Conservation (phyloP, 2,329 filamentous ascomycete genomes). For the Hypoxylon sp. region DNA sequence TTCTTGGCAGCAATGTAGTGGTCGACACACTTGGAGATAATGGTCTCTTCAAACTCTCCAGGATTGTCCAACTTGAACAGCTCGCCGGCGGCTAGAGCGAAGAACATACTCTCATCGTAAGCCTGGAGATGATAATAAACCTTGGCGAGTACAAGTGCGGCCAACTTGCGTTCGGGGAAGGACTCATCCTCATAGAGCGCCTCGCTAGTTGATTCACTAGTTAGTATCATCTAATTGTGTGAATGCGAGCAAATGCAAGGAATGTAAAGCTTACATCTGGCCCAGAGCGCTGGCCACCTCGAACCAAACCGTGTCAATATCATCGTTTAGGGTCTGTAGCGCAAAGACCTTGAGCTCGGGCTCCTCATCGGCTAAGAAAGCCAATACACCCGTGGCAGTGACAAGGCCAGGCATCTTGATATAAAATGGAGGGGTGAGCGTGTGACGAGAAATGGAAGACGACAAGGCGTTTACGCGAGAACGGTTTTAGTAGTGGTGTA, state of each 20-base stretch:
- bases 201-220: constrained; percentile 72
- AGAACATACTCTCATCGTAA: constrained; percentile 99
- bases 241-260: neutral
- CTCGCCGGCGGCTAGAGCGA: constrained; percentile 93
- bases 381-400: constrained; percentile 93
- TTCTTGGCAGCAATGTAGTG: constrained; percentile 88
- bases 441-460: constrained; percentile 1
- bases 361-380: constrained; percentile 95
- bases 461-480: neutral
- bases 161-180: constrained; percentile 93
- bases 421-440: neutral
- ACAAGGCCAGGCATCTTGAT: constrained; percentile 88
- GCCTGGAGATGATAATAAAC: constrained; percentile 99
- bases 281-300: constrained; percentile 93
- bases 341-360: constrained; percentile 95
- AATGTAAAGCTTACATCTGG: constrained; percentile 77
- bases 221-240: constrained; percentile 20
- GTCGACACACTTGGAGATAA: constrained; percentile 98
- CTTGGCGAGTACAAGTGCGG: constrained; percentile 94
- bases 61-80: constrained; percentile 92
- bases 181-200: constrained; percentile 96
- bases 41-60: constrained; percentile 98
- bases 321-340: constrained; percentile 92
- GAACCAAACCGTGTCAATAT: constrained; percentile 97
- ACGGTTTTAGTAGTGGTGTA: neutral